phyloP scores from a whole-genome alignment of 306 rosid genomes.

The Casuarina equisetifolia region DNA sequence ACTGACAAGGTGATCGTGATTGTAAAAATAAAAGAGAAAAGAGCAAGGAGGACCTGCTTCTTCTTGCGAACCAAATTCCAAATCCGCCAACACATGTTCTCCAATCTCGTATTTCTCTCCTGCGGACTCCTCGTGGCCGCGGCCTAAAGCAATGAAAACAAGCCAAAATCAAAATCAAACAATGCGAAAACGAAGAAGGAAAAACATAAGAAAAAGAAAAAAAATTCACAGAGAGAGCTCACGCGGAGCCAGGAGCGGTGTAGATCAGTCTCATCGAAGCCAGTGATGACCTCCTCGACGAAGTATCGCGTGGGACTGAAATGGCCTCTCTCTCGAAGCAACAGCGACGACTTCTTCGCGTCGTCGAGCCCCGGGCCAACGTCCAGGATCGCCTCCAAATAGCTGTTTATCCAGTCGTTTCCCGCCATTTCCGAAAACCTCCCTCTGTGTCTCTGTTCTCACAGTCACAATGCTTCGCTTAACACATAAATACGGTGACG shows the following conservation, averaged over 20 bases:
- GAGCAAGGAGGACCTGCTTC: conserved; percentile 44
- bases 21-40: neutral
- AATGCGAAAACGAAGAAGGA: neutral
- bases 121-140: conserved; percentile 61
- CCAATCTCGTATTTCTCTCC: conserved; percentile 66
- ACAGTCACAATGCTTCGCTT: neutral
- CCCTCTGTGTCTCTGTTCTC: neutral
- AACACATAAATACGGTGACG: neutral
- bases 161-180: neutral
- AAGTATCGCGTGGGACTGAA: conserved; percentile 66
- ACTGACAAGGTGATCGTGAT: too few relatives aligned
- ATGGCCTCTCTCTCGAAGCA: conserved; percentile 55
- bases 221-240: neutral
- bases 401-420: conserved; percentile 62
- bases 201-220: too few relatives aligned
- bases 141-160: conserved; percentile 33
- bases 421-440: conserved; percentile 46
- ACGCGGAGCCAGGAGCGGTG: conserved; percentile 63
- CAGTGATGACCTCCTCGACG: conserved; percentile 64
- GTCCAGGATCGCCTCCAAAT: conserved; percentile 63
- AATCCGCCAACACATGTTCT: conserved; percentile 68
- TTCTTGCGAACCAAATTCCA: conserved; percentile 70
- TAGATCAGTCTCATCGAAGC: conserved; percentile 67
- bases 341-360: conserved; percentile 49
- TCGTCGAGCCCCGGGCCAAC: conserved; percentile 54